Evolutionary conservation across 768 basidiomycete species (phyloP), one percentile per base, ranked within the genome.

Genomic region (Panus rudis): DNA sequence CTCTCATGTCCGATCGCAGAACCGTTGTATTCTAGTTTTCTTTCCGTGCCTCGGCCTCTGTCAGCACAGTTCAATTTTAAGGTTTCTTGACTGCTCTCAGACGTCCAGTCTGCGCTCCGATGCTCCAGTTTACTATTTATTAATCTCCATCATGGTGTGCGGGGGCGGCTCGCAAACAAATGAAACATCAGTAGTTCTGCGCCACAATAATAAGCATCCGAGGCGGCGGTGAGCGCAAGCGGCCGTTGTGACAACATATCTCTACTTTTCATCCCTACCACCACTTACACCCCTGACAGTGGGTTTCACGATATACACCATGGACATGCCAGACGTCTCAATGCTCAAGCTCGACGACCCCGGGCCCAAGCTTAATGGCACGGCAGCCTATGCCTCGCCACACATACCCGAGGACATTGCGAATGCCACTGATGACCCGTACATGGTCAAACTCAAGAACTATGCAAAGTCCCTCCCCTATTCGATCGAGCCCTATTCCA

Each of bases 391-490:
- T 37, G n/a, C 47, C n/a, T 23, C 42, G 25, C 58, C 55, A 17
- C 33, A 39, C 34, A 58, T 62, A 39, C 59, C 63, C 24, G 52
- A 64, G 41, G 64, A 67, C 43, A 59, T 59, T 31, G 41, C 51
- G 33, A 21, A 62, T 22, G 49, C 61, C 13, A 66, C 69, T 23
- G n/a, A n/a, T n/a, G 75, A 78, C 52, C 68, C 58, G 12, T 73
- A 73, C 56, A 66, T 78, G 59, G 63, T 66, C 48, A 86, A 82
- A 56, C 65, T 85, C 32, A 74, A 73, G 59, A 66, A 65, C 42
- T 83, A 84, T 63, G 78, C 79, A 23, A 64, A 65, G 37, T 75
- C 74, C 12, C 60, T 93, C 25, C 89, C 90, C 2, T 92, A 92
- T 60, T 70, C 78, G 14, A 76, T 84, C 45, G 90, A 93, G 57